Conservation (phyloP, 768 basidiomycete species). For the Mycena filopes region DNA sequence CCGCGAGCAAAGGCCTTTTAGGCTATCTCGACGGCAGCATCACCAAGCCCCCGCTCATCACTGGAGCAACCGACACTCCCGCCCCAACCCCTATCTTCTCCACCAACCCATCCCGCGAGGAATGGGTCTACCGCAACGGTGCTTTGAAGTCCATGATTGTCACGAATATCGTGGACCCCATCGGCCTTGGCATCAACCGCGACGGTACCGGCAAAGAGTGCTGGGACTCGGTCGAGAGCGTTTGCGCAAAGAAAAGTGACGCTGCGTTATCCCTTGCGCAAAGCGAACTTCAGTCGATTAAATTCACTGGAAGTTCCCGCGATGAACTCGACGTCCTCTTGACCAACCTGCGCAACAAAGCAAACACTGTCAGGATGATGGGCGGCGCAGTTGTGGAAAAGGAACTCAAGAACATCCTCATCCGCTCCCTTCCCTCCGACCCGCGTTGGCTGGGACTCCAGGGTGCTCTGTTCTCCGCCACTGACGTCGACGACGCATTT, state of each 20-base stretch:
- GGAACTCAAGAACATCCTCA: constrained; percentile 16
- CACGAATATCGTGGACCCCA: constrained; percentile 12
- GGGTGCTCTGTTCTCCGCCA: constrained; percentile 7
- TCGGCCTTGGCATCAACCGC: constrained; percentile 17
- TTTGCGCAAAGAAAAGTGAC: constrained; percentile 10
- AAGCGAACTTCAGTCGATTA: constrained; percentile 11
- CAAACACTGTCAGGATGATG: constrained; percentile 4
- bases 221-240: constrained; percentile 8
- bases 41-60: constrained; percentile 6
- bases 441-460: constrained; percentile 16
- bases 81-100: constrained; percentile 16
- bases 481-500: not conserved
- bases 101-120: constrained; percentile 16
- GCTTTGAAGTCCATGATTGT: constrained; percentile 12
- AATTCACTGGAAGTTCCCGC: constrained; percentile 3
- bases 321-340: constrained; percentile 13
- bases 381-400: constrained; percentile 10
- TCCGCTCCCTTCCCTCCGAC: constrained; percentile 2
- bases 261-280: constrained; percentile 17
- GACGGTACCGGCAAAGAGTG: constrained; percentile 14
- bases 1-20: not conserved
- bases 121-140: constrained; percentile 16
- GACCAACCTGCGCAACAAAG: constrained; percentile 7
- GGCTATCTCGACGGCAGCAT: constrained; percentile 24
- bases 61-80: not conserved